Evolutionary conservation across 2,329 filamentous ascomycete species (phyloP), one percentile per base, ranked within the genome.

Genomic region (Drechslerella stenobrocha): DNA sequence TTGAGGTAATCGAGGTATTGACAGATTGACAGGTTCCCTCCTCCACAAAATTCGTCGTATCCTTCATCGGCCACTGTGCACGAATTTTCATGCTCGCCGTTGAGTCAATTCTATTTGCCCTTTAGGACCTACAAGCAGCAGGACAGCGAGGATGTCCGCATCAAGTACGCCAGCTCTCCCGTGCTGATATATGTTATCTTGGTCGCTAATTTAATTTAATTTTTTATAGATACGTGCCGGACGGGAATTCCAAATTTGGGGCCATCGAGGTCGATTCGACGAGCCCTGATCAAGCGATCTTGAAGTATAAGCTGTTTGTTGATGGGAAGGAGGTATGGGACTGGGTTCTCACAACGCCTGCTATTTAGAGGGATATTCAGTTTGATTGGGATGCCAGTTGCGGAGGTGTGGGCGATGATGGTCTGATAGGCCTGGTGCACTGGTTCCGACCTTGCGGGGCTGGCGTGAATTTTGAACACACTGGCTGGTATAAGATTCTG

Each of bases 51-150:
- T 70, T 83, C 84, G 48, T 82, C 76, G 52, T 89, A 86, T 86
- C 80, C 83, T 0, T 78, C 83, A 48, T 81, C 77, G 40, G 82
- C 84, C 1, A 81, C 86, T 0, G 88, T 95, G 0, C 87, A 95
- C 73, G 93, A 98, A 76, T 97, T 96, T 76, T 93, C 89, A 22
- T 90, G 88, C 0, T 93, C 89, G 56, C 93, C 93, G 0, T 76
- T 98, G 52, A 95, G 86, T 75, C 95, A 97, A 81, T 98, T 98
- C 75, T 96, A 93, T 72, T 82, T 93, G 2, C 93, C 93, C 0
- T 78, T 92, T 22, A 82, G 87, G 1, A 92, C 90, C 0, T 98
- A 97, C 76, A 81, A 80, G 71, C 90, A 96, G 76, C 83, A 82
- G 0, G 90, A 95, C 71, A 81, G 86, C 1, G 85, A 91, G 72